These are phyloP conservation scores for Thelonectria olida DNA, from an alignment of 2,329 filamentous ascomycete genomes.

Conservation along the genomic window DNA sequence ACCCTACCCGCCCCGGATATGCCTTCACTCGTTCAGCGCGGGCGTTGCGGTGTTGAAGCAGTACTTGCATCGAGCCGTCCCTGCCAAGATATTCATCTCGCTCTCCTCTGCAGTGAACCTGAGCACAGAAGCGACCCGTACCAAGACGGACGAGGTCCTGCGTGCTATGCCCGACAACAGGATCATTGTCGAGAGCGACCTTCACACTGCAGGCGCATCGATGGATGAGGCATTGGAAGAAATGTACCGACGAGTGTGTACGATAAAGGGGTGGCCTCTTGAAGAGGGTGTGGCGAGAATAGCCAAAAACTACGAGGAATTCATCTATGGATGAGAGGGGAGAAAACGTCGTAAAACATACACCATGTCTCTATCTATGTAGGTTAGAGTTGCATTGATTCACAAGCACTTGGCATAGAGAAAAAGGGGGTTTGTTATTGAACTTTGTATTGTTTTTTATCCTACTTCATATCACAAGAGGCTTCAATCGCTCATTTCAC, in stretches of 20 bases:
- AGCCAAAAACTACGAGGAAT: slow-evolving; percentile 79
- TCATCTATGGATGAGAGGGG: slow-evolving; percentile 70
- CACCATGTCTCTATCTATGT: no score
- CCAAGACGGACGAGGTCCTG: slow-evolving; percentile 71
- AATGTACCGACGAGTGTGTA: slow-evolving; percentile 79
- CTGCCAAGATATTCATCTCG: slow-evolving; percentile 84
- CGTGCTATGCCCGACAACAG: slow-evolving; percentile 78
- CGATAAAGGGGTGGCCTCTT: slow-evolving; percentile 79
- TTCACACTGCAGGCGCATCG: slow-evolving; percentile 80
- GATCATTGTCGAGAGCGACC: slow-evolving; percentile 88
- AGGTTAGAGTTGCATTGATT: background rate
- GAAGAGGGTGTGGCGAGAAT: slow-evolving; percentile 75
- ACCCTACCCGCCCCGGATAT: slow-evolving; percentile 87
- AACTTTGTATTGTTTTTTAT: slow-evolving; percentile 32
- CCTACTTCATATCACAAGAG: slow-evolving; percentile 14
- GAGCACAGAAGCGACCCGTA: slow-evolving; percentile 56
- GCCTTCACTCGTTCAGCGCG: slow-evolving; percentile 93
- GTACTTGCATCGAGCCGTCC: slow-evolving; percentile 78
- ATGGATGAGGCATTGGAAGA: slow-evolving; percentile 85
- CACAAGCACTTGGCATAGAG: background rate
- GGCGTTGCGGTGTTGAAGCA: slow-evolving; percentile 78
- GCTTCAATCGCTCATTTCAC: slow-evolving; percentile 17
- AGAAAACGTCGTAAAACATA: no score
- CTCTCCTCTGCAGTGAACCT: slow-evolving; percentile 89
- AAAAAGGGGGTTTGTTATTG: slow-evolving; percentile 15